Percentiles rank a stretch among this genome's conserved stretches.
Conservation (phyloP, 2,329 filamentous ascomycete genomes). For the Metarhizium robertsii region DNA sequence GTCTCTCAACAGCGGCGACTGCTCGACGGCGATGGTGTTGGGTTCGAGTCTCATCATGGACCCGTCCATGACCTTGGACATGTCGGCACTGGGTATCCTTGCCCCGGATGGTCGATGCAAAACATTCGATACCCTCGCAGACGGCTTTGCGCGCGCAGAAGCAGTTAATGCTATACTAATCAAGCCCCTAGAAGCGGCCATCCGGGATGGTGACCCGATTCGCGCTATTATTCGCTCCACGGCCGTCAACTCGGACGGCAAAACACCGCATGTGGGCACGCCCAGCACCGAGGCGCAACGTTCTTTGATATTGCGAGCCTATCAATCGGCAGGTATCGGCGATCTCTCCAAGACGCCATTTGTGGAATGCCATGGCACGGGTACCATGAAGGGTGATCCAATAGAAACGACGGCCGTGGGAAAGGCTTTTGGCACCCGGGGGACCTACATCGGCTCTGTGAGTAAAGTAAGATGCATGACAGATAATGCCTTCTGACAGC, state of each 20-base stretch:
- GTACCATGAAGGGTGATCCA: too few relatives aligned
- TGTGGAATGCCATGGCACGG: too few relatives aligned
- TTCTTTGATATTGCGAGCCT: constrained; percentile 20
- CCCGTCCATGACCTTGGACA: constrained; percentile 15
- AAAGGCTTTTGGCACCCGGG: too few relatives aligned
- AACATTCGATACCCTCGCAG: constrained; percentile 32
- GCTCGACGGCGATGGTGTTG: constrained; percentile 18
- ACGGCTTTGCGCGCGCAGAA: constrained; percentile 43
- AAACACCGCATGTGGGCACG: constrained; percentile 27
- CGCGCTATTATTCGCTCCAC: constrained; percentile 29
- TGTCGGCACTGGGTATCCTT: constrained; percentile 27
- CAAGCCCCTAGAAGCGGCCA: constrained; percentile 35
- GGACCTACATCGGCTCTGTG: too few relatives aligned
- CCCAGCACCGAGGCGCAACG: constrained; percentile 27
- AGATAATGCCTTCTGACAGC: too few relatives aligned
- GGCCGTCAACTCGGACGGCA: constrained; percentile 33
- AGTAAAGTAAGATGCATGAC: too few relatives aligned
- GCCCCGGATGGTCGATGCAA: constrained; percentile 22
- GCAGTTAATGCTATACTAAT: constrained; percentile 34
- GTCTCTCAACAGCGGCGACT: constrained; percentile 16
- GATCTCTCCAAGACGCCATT: neutral
- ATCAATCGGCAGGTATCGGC: constrained; percentile 18
- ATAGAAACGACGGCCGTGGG: too few relatives aligned
- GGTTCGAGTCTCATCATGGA: constrained; percentile 21
- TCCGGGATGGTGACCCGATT: constrained; percentile 35